These are phyloP conservation scores for Fusarium tanahbumbuense DNA, from an alignment of 2,329 filamentous ascomycete species.

Conservation along the genomic window DNA sequence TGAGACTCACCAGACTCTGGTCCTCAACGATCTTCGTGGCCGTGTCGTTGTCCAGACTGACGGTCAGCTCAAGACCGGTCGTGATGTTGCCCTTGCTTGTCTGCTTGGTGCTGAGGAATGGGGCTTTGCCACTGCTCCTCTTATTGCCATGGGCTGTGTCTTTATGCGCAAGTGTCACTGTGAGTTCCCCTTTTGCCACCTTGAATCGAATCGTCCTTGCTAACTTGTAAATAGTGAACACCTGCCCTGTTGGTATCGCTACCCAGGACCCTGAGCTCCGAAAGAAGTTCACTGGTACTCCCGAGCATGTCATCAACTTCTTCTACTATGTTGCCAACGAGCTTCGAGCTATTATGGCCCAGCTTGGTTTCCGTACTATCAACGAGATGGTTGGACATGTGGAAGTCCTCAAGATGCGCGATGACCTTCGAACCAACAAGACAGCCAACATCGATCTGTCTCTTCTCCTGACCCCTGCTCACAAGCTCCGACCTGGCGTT, in stretches of 20 bases:
- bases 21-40: constrained; percentile 94
- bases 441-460: constrained; percentile 94
- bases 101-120: constrained; percentile 97
- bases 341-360: constrained; percentile 95
- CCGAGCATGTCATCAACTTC: constrained; percentile 98
- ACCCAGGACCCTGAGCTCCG: constrained; percentile 95
- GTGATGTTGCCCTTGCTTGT: constrained; percentile 94
- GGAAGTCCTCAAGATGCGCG: constrained; percentile 85
- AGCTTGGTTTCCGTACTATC: constrained; percentile 91
- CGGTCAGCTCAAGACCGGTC: constrained; percentile 90
- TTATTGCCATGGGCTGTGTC: constrained; percentile 97
- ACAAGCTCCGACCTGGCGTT: constrained; percentile 92
- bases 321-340: constrained; percentile 98
- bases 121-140: constrained; percentile 92
- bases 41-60: constrained; percentile 97
- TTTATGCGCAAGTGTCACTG: constrained; percentile 85
- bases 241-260: constrained; percentile 91
- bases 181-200: no score
- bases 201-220: no score
- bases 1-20: constrained; percentile 95
- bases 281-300: constrained; percentile 92
- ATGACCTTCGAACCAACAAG: constrained; percentile 88
- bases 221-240: constrained; percentile 62
- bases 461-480: constrained; percentile 92
- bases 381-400: constrained; percentile 98